phyloP scores from a whole-genome alignment of 225 moss, liverwort and hornwort genomes.

The Marchantia polymorpha region DNA sequence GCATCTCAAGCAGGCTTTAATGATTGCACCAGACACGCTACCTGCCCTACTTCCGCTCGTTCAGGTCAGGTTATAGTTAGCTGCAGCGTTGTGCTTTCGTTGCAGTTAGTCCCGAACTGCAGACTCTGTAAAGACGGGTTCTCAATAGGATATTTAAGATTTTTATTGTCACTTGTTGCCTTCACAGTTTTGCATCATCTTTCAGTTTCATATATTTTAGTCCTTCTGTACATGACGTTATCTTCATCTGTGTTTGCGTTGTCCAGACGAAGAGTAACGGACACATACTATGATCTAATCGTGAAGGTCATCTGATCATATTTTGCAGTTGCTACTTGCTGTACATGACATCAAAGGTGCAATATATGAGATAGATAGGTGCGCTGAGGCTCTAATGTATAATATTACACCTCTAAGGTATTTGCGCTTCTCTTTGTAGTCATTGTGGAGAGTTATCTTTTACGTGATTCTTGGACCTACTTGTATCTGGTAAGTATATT shows the following conservation, averaged over 20 bases:
- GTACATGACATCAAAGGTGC: constrained; percentile 77
- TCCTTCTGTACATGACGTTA: too few relatives aligned
- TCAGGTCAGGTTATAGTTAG: constrained; percentile 40
- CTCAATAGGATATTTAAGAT: too few relatives aligned
- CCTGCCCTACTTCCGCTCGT: constrained; percentile 90
- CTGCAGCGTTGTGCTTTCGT: too few relatives aligned
- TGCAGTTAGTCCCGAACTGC: too few relatives aligned
- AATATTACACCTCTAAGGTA: constrained; percentile 72
- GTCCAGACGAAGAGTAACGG: too few relatives aligned
- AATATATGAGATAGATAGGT: constrained; percentile 72
- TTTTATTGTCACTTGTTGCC: too few relatives aligned
- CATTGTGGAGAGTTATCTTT: background rate
- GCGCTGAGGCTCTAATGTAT: constrained; percentile 37
- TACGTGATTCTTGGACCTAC: background rate
- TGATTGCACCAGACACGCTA: constrained; percentile 52
- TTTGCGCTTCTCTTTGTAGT: background rate
- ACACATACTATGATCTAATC: too few relatives aligned
- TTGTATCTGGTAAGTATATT: background rate
- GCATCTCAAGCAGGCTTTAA: constrained; percentile 65
- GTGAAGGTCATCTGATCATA: background rate
- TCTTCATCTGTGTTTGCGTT: too few relatives aligned
- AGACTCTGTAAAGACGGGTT: too few relatives aligned
- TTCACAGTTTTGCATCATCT: too few relatives aligned
- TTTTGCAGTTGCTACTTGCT: constrained; percentile 68
- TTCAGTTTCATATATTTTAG: too few relatives aligned